Evolutionary conservation across 192 early-diverging fungal species (phyloP), one percentile per base, ranked within the genome.

Genomic region (Irineochytrium annulatum): DNA sequence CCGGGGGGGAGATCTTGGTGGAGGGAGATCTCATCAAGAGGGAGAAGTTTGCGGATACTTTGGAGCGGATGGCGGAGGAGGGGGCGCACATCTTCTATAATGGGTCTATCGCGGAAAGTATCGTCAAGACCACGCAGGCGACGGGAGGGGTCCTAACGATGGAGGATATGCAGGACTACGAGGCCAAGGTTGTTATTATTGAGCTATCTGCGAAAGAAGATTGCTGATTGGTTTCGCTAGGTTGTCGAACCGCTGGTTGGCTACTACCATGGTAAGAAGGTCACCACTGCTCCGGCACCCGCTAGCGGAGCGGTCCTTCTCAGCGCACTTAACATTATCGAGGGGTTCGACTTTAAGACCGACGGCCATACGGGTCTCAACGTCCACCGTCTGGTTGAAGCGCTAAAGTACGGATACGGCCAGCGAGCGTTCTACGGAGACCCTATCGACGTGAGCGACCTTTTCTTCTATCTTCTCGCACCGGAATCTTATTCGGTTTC

Each of bases 371-470:
- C 80, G 1, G 74, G 79, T 6, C 30, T 89, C 17, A 92, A 85
- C 55, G 72, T 86, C 16, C 93, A 98, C 68, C 84, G 90, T 17
- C 73, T 93, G 22, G 78, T 93, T 1, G 95, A 98, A 64, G 82
- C 90, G 16, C 82, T 92, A 63, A 95, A 95, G 65, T 89, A 56
- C 62, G 93, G 87, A 6, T 92, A 83, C 67, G 92, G 93, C 1
- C 83, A 88, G 63, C 81, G 92, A 33, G 87, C 85, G 0, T 84
- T 85, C 49, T 69, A 92, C 26, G 91, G 88, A 0, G 95, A 98
- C 62, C 90, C 93, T 1, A 44, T 64, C 0, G 79, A 81, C 55
- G 63, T 65, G 43, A 27, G 54, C 39, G n/a, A n/a, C n/a, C n/a
- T n/a, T n/a, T 27, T 3, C 24, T 46, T 30, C 24, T 41, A 26